Conservation (phyloP, 2,329 filamentous ascomycete genomes). For the Chrysosporium keratinophilum region DNA sequence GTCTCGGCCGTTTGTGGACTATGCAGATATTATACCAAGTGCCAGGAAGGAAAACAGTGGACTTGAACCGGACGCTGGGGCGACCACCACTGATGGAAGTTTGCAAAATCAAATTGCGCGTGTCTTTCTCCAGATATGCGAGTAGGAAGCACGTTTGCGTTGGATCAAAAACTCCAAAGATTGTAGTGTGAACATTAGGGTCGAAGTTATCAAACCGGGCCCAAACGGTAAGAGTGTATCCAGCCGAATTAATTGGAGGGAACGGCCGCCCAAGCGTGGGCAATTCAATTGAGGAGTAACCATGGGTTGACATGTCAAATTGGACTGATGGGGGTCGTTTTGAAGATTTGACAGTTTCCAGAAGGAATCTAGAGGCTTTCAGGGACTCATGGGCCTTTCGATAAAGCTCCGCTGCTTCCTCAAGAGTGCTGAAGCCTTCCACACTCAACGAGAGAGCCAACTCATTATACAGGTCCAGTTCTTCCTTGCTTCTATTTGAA, state of each 20-base stretch:
- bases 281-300: slow-evolving; percentile 82
- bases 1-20: slow-evolving; percentile 69
- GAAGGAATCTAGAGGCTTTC: slow-evolving; percentile 55
- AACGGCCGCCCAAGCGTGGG: slow-evolving; percentile 76
- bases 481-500: slow-evolving; percentile 44
- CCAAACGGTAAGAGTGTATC: slow-evolving; percentile 88
- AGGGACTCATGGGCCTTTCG: slow-evolving; percentile 44
- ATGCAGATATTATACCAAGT: slow-evolving; percentile 91
- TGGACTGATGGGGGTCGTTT: slow-evolving; percentile 77
- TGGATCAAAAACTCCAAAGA: slow-evolving; percentile 89
- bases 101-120: slow-evolving; percentile 86
- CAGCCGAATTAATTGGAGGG: slow-evolving; percentile 64
- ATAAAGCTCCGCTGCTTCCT: slow-evolving; percentile 71
- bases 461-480: slow-evolving; percentile 51
- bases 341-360: slow-evolving; percentile 63
- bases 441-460: slow-evolving; percentile 59
- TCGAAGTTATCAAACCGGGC: slow-evolving; percentile 82
- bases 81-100: slow-evolving; percentile 78
- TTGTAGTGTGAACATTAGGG: slow-evolving; percentile 71
- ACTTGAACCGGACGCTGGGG: slow-evolving; percentile 89
- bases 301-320: slow-evolving; percentile 81
- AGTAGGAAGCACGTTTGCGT: slow-evolving; percentile 89
- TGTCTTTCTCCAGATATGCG: slow-evolving; percentile 87
- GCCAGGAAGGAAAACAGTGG: slow-evolving; percentile 60
- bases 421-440: slow-evolving; percentile 69